A percentile compares a stretch with the other conserved stretches of the same genome.
Conservation (phyloP, 352 stramenopile genomes). For the Aphanomyces astaci region DNA sequence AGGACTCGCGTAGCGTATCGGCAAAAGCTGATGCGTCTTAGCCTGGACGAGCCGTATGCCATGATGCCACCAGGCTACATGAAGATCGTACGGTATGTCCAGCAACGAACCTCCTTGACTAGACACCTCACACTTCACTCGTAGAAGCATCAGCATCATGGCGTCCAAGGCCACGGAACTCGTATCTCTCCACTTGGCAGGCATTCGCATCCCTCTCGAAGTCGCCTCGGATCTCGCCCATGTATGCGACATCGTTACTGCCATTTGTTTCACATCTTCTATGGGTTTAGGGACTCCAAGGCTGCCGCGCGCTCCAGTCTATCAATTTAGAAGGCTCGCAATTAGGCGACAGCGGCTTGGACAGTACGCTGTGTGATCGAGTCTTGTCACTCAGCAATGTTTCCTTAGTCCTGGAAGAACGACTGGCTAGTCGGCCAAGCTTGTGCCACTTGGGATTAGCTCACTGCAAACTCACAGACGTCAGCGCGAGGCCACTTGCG, state of each 20-base stretch:
- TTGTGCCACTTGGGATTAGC: constrained; percentile 13
- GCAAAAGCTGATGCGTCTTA: constrained; percentile 13
- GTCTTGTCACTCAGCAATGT: not conserved
- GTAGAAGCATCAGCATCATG: constrained; percentile 6
- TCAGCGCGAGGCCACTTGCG: constrained; percentile 3
- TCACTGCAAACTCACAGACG: constrained; percentile 10
- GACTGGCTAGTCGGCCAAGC: not conserved
- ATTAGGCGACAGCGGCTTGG: constrained; percentile 10
- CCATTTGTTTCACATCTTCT: not conserved
- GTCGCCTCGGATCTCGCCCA: not conserved
- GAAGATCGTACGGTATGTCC: not conserved
- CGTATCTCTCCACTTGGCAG: constrained; percentile 10
- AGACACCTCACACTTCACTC: too few relatives aligned
- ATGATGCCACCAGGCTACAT: not conserved
- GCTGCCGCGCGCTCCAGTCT: not conserved
- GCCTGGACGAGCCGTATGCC: constrained; percentile 19
- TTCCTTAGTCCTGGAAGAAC: constrained; percentile 9
- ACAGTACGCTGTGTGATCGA: not conserved
- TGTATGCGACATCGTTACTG: not conserved
- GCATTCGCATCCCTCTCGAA: constrained; percentile 1
- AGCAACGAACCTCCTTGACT: too few relatives aligned
- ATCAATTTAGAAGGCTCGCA: constrained; percentile 6
- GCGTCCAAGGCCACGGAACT: not conserved
- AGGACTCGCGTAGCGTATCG: constrained; percentile 1
- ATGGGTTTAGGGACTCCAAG: not conserved